Evolutionary conservation across 495 filamentous ascomycete genomes (phyloP).

Genomic region (Aspergillus haitiensis): DNA sequence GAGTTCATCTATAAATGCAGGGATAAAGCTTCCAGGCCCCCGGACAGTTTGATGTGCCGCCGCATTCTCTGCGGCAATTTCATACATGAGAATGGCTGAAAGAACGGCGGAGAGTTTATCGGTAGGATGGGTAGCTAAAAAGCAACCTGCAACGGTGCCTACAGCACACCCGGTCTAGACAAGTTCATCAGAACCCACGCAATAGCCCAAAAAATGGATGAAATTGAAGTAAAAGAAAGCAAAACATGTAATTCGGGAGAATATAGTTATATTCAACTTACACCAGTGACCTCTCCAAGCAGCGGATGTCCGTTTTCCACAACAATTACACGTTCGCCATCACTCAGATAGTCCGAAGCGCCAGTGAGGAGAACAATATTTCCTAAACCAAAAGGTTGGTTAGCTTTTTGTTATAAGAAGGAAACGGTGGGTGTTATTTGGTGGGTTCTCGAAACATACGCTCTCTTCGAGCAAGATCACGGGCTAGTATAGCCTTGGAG

Average conservation of each 20-base stretch:
- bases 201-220: not conserved
- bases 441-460: conserved; percentile 30
- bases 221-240: not conserved
- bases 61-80: conserved; percentile 82
- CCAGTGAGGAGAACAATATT: conserved; percentile 89
- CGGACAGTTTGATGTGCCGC: conserved; percentile 57
- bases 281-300: conserved; percentile 79
- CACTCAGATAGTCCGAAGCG: conserved; percentile 71
- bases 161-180: conserved; percentile 74
- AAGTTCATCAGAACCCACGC: no score
- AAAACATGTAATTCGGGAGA: conserved; percentile 6
- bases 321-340: conserved; percentile 64
- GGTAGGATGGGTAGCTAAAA: conserved; percentile 57
- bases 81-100: conserved; percentile 74
- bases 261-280: conserved; percentile 20
- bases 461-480: conserved; percentile 64
- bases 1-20: conserved; percentile 78
- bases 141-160: conserved; percentile 76
- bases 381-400: conserved; percentile 23
- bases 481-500: conserved; percentile 61
- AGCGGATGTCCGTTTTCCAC: conserved; percentile 77
- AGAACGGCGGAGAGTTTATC: conserved; percentile 69
- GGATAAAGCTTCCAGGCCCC: conserved; percentile 86
- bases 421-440: not conserved
- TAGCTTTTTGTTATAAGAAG: not conserved